Evolutionary conservation across 2,329 filamentous ascomycete genomes (phyloP).

Genomic region (Calonectria pteridis): DNA sequence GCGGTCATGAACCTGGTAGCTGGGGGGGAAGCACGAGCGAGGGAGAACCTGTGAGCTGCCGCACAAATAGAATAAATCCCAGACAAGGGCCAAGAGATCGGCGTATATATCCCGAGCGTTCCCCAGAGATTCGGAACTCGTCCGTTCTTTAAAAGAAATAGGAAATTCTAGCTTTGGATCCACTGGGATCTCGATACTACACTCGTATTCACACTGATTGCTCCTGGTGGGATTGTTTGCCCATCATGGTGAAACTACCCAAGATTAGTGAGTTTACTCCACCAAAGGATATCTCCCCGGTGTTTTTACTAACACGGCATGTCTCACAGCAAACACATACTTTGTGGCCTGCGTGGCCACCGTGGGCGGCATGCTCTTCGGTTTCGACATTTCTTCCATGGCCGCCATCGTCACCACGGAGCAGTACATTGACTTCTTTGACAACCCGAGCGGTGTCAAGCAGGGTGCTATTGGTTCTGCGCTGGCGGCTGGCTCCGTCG

Average conservation of each 20-base stretch:
- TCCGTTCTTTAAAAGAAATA: background rate
- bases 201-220: background rate
- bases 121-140: no score
- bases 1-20: background rate
- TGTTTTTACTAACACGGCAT: background rate
- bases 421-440: conserved; percentile 30
- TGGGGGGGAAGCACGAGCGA: background rate
- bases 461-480: conserved; percentile 28
- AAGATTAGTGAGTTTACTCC: background rate
- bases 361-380: conserved; percentile 25
- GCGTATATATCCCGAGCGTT: background rate
- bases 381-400: conserved; percentile 24
- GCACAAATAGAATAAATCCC: background rate
- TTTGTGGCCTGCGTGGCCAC: background rate
- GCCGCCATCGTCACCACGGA: conserved; percentile 24
- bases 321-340: background rate
- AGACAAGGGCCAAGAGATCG: background rate
- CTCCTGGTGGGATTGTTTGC: background rate
- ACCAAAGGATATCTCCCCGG: background rate
- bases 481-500: conserved; percentile 26
- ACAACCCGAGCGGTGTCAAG: conserved; percentile 22
- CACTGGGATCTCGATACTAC: background rate
- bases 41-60: background rate
- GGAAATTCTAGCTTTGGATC: no score
- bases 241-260: background rate